Evolutionary conservation across 805 yeast species (phyloP).

Genomic region (Grigorovia jiainica): DNA sequence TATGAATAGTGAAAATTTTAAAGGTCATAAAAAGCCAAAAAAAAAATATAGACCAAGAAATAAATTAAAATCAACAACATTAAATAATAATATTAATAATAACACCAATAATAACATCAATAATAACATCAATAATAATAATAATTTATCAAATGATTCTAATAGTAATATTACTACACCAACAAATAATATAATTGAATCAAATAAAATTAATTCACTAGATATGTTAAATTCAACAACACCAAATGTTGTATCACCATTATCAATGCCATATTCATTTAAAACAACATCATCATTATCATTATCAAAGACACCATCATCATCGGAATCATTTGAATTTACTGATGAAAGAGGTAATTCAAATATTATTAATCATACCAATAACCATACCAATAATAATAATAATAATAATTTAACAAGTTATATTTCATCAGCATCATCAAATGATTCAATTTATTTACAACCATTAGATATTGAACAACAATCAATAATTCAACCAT

Average conservation of each 20-base stretch:
- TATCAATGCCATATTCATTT: neutral
- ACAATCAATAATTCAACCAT: slow-evolving; percentile 3
- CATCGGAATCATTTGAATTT: slow-evolving; percentile 2
- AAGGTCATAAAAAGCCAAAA: slow-evolving; percentile 14
- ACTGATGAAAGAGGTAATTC: neutral
- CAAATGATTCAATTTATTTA: neutral
- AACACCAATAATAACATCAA: slow-evolving; percentile 14
- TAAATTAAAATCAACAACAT: too few relatives aligned
- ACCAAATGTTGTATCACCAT: slow-evolving; percentile 1
- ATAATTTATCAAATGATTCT: slow-evolving; percentile 17
- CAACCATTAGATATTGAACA: slow-evolving; percentile 7
- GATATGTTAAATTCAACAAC: neutral
- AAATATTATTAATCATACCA: too few relatives aligned
- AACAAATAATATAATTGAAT: slow-evolving; percentile 4
- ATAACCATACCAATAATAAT: neutral
- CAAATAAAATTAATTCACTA: neutral
- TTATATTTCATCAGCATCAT: neutral
- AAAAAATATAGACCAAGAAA: slow-evolving; percentile 14
- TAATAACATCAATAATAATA: slow-evolving; percentile 21
- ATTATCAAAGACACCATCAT: neutral
- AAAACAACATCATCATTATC: slow-evolving; percentile 1
- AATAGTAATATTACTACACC: slow-evolving; percentile 10
- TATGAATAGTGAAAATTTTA: slow-evolving; percentile 21
- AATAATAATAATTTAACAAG: neutral
- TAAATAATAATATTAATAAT: too few relatives aligned